Percentiles rank a stretch among this genome's conserved stretches.
Conservation (phyloP, 768 basidiomycete genomes). For the Lactifluus echinatus region DNA sequence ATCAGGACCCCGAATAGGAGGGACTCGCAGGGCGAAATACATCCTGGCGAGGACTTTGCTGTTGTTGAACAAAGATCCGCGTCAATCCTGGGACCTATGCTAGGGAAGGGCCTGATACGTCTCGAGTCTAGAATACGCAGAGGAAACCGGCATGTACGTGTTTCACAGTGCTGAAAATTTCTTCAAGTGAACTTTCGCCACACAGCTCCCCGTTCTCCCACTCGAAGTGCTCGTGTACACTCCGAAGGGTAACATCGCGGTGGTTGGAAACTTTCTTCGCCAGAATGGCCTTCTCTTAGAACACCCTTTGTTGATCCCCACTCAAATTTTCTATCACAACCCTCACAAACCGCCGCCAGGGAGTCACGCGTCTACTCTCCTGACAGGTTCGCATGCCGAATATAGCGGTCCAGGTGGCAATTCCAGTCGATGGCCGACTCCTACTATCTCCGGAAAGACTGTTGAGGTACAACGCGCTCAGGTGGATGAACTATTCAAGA, state of each 20-base stretch:
- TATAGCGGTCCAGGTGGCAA: constrained; percentile 34
- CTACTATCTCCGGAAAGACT: constrained; percentile 56
- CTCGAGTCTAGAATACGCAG: constrained; percentile 70
- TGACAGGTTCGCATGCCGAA: constrained; percentile 35
- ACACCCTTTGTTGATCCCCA: constrained; percentile 59
- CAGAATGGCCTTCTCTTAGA: constrained; percentile 63
- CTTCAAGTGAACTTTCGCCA: constrained; percentile 18
- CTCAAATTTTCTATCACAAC: constrained; percentile 67
- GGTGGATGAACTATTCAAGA: constrained; percentile 90
- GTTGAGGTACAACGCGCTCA: constrained; percentile 90
- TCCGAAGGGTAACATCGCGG: constrained; percentile 83
- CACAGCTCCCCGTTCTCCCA: constrained; percentile 71
- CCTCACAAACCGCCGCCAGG: constrained; percentile 81
- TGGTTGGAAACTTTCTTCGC: constrained; percentile 70
- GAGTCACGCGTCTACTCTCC: constrained; percentile 40
- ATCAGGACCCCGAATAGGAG: constrained; percentile 57
- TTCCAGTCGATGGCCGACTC: constrained; percentile 45
- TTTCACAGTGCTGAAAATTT: constrained; percentile 15
- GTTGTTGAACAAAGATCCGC: constrained; percentile 85
- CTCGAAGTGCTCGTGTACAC: constrained; percentile 88
- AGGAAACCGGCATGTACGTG: constrained; percentile 52
- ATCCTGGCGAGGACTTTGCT: constrained; percentile 61
- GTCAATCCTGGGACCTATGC: constrained; percentile 68
- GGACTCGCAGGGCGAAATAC: constrained; percentile 43
- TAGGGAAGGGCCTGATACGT: constrained; percentile 75